Percentiles rank a stretch among this genome's conserved stretches.
These are phyloP conservation scores for Epichloe coenophiala DNA, from an alignment of 2,329 filamentous ascomycete genomes.

Conservation along the genomic window DNA sequence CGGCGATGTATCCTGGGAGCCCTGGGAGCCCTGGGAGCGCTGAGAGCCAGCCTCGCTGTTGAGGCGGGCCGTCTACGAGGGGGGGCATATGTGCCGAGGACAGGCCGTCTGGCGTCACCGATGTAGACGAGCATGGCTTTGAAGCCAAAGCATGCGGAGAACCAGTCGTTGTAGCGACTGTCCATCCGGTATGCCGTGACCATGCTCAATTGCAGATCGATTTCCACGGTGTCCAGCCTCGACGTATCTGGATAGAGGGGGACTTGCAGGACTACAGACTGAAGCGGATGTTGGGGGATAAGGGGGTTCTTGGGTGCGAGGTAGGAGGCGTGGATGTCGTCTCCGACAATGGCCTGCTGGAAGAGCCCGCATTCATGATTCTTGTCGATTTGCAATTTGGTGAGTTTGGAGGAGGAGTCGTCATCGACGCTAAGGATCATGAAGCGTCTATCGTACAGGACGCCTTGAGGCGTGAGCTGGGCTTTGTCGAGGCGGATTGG, in stretches of 20 bases:
- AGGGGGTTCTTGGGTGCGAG: conserved; percentile 24
- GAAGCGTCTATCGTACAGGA: conserved; percentile 54
- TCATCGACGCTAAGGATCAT: conserved; percentile 48
- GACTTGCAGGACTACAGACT: conserved; percentile 32
- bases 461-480: conserved; percentile 45
- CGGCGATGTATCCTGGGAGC: conserved; percentile 19
- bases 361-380: conserved; percentile 52
- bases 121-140: conserved; percentile 49
- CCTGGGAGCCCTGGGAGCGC: conserved; percentile 19
- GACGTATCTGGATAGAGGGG: conserved; percentile 40
- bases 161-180: conserved; percentile 46
- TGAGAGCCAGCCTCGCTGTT: conserved; percentile 21
- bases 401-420: conserved; percentile 21
- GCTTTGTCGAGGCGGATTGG: conserved; percentile 41
- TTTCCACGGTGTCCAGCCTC: conserved; percentile 30
- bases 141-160: conserved; percentile 52
- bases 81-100: conserved; percentile 43
- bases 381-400: conserved; percentile 45
- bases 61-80: conserved; percentile 11
- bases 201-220: conserved; percentile 47
- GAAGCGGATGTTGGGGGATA: conserved; percentile 22
- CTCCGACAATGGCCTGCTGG: conserved; percentile 35
- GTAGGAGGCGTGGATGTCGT: conserved; percentile 30
- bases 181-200: conserved; percentile 52
- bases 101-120: conserved; percentile 42